Conservation (phyloP, 2,329 filamentous ascomycete species). For the Trematosphaeria pertusa region DNA sequence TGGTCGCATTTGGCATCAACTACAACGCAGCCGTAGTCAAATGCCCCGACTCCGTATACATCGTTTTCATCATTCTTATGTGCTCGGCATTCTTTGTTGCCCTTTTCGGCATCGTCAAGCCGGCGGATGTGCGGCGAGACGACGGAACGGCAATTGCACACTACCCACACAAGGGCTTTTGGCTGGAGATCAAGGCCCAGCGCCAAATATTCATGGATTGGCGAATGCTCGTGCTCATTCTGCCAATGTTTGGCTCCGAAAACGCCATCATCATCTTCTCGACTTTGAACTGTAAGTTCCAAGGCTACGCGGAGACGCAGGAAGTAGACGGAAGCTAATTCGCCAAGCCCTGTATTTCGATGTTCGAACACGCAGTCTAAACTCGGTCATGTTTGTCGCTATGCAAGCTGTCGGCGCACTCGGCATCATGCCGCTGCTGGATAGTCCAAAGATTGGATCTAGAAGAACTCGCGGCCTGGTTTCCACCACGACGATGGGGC, state of each 20-base stretch:
- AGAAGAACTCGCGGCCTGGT: conserved; percentile 12
- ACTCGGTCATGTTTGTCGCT: conserved; percentile 17
- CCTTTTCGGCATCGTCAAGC: conserved; percentile 14
- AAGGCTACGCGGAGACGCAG: neutral
- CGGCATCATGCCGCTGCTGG: conserved; percentile 5
- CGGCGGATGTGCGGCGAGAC: conserved; percentile 9
- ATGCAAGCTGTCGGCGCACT: conserved; percentile 16
- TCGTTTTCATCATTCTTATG: conserved; percentile 21
- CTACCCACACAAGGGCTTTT: conserved; percentile 17
- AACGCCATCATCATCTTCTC: conserved; percentile 19
- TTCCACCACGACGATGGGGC: conserved; percentile 7
- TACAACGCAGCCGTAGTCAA: conserved; percentile 14
- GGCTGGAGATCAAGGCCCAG: conserved; percentile 16
- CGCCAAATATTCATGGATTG: conserved; percentile 17
- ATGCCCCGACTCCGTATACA: conserved; percentile 16
- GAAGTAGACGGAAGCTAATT: neutral
- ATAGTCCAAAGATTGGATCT: conserved; percentile 15
- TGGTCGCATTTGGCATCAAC: conserved; percentile 20
- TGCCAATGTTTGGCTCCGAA: conserved; percentile 19
- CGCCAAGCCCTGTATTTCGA: conserved; percentile 16
- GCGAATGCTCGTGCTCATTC: conserved; percentile 16
- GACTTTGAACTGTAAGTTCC: conserved; percentile 17
- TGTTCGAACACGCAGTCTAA: conserved; percentile 16
- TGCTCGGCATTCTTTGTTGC: conserved; percentile 14
- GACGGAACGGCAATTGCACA: conserved; percentile 18